phyloP scores from a whole-genome alignment of 2,329 filamentous ascomycete species.

The Mycosphaerella sp. region DNA sequence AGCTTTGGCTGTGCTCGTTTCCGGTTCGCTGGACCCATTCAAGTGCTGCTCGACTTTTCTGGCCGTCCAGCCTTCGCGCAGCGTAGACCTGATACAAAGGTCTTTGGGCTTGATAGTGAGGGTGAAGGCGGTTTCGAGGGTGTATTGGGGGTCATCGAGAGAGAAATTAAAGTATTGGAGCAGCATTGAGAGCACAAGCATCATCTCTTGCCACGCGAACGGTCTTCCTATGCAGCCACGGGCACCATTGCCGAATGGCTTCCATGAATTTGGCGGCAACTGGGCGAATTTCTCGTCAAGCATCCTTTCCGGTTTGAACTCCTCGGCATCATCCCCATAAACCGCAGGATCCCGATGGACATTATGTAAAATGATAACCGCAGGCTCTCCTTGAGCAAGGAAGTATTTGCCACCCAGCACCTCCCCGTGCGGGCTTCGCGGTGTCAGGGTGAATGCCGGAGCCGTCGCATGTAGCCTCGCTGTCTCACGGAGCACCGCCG shows the following conservation, averaged over 20 bases:
- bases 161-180: conserved; percentile 67
- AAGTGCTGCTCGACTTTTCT: conserved; percentile 39
- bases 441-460: conserved; percentile 50
- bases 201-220: conserved; percentile 66
- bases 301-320: conserved; percentile 68
- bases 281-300: conserved; percentile 59
- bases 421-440: conserved; percentile 45
- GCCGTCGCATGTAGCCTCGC: conserved; percentile 56
- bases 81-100: conserved; percentile 55
- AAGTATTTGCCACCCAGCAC: conserved; percentile 57
- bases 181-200: conserved; percentile 56
- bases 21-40: conserved; percentile 10
- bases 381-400: conserved; percentile 48
- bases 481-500: conserved; percentile 61
- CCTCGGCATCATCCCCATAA: conserved; percentile 58
- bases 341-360: conserved; percentile 58
- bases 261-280: conserved; percentile 32
- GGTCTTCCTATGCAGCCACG: conserved; percentile 62
- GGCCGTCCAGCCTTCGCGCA: conserved; percentile 48
- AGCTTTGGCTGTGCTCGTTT: not conserved
- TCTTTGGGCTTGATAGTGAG: conserved; percentile 59
- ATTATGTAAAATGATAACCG: conserved; percentile 48
- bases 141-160: conserved; percentile 56
- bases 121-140: conserved; percentile 50
- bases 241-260: conserved; percentile 65